Evolutionary conservation across 352 stramenopile species (phyloP).

Genomic region (Globisporangium perplexum): DNA sequence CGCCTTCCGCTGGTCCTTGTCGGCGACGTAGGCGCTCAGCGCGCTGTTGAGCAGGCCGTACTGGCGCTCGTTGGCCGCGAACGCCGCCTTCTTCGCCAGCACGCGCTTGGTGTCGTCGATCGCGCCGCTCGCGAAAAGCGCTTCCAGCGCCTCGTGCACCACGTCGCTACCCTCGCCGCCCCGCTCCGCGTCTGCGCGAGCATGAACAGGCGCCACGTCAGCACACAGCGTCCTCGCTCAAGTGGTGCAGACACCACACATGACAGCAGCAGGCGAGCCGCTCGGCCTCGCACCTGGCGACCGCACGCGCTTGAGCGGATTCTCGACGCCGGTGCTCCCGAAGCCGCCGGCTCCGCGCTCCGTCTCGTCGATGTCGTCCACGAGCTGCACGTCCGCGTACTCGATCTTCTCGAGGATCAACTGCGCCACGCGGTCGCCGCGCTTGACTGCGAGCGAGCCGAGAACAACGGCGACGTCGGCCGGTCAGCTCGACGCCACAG

Average conservation of each 20-base stretch:
- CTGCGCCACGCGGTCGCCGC: constrained; percentile 96
- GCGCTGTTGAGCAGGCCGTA: constrained; percentile 51
- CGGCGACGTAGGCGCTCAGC: constrained; percentile 31
- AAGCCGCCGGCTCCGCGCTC: constrained; percentile 93
- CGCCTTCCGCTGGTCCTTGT: constrained; percentile 34
- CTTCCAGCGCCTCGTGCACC: constrained; percentile 37
- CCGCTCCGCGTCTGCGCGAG: background rate
- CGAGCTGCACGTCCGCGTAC: constrained; percentile 88
- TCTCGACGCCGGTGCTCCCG: constrained; percentile 90
- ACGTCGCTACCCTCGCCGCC: background rate
- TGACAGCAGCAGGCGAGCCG: background rate
- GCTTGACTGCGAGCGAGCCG: constrained; percentile 52
- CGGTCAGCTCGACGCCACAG: background rate
- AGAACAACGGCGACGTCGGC: too few relatives aligned
- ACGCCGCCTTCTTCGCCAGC: constrained; percentile 50
- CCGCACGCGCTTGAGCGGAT: constrained; percentile 49
- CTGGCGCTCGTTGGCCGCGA: constrained; percentile 45
- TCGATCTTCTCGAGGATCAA: constrained; percentile 96
- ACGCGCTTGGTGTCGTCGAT: constrained; percentile 45
- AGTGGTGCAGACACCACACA: background rate
- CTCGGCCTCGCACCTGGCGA: constrained; percentile 5
- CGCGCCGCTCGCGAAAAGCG: constrained; percentile 35
- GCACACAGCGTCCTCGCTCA: background rate
- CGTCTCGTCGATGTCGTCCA: constrained; percentile 95
- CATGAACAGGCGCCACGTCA: background rate